Percentiles rank a stretch among this genome's conserved stretches.
These are phyloP conservation scores for Trapa bicornis DNA, from an alignment of 345 rosid genomes.

Conservation along the genomic window DNA sequence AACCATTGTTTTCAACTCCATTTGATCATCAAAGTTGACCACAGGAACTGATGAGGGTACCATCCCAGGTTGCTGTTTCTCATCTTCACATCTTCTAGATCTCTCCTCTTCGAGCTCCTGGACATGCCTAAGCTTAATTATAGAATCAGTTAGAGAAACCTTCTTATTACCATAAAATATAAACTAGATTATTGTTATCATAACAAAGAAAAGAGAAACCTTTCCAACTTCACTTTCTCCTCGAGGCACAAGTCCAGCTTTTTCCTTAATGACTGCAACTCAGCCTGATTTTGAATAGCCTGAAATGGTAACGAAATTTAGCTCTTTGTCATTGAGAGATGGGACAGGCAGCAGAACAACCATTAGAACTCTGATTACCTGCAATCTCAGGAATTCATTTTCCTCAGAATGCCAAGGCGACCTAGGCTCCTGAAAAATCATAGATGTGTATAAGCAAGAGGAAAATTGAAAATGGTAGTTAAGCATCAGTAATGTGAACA, in stretches of 20 bases:
- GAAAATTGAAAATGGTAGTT: too few species aligned
- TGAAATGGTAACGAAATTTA: conserved; percentile 8
- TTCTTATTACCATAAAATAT: not conserved
- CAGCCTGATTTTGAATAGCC: conserved; percentile 79
- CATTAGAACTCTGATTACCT: conserved; percentile 28
- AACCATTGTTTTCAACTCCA: conserved; percentile 90
- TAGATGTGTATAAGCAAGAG: not conserved
- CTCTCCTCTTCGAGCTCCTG: conserved; percentile 49
- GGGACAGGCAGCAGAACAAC: not conserved
- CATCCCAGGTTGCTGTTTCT: conserved; percentile 13
- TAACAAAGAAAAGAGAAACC: conserved; percentile 21
- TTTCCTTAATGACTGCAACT: conserved; percentile 56
- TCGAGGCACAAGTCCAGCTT: conserved; percentile 47
- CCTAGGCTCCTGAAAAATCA: conserved; percentile 31
- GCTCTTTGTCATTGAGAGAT: not conserved
- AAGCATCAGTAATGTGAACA: too few species aligned
- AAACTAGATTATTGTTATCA: not conserved
- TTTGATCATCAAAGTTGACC: conserved; percentile 37
- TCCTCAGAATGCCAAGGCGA: conserved; percentile 57
- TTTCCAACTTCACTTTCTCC: conserved; percentile 66
- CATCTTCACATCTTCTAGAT: conserved; percentile 20
- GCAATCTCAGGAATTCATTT: conserved; percentile 77
- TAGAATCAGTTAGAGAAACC: not conserved
- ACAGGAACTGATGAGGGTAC: conserved; percentile 13
- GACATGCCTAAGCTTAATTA: conserved; percentile 15